Base-by-base conservation (phyloP, 78 protist genomes). In the Dictyostelium citrinum region DNA sequence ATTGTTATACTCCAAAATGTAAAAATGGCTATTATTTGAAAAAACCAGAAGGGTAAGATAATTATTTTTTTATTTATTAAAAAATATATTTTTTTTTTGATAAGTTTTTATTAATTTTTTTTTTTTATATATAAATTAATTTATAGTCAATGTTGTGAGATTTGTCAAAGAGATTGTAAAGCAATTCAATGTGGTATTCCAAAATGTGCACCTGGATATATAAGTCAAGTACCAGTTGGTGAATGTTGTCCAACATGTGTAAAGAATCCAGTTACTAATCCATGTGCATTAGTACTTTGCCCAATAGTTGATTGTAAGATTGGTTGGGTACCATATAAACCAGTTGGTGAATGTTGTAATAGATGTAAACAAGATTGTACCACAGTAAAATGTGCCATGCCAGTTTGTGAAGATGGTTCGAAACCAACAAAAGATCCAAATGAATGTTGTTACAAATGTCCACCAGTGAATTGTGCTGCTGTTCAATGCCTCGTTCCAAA, bases 271-370 rank as follows among this genome's bases (percentile, higher is more conserved):
- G 22, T 20, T 20, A 1, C 12, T 5, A 20, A 55, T 20, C 64
- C 64, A 20, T 55, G 64, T 20, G 5, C 64, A 20, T 20, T 20
- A 12, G 43, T 31, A 10, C 6, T 68, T 29, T 68, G 76, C 14
- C 76, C 76, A 68, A 68, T 68, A 14, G 43, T 68, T 68, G 76
- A 68, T 68, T 68, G 76, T 68, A 68, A 31, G 76, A n/a, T 14
- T 9, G 76, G 76, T 31, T 68, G 39, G 35, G 33, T 68, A 1
- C 43, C 76, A 11, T 68, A 68, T 68, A 68, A 11, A 68, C n/a
- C 35, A 33, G 77, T 16, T 2, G 77, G 43, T 33, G 39, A 33
- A 33, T 70, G 77, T 33, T 70, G 77, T 33, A 5, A 9, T 4
- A 31, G 12, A 70, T 64, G 72, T 64, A 64, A 64, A 64, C 33